phyloP scores from a whole-genome alignment of 805 yeast genomes.

The Komagataella pastoris region DNA sequence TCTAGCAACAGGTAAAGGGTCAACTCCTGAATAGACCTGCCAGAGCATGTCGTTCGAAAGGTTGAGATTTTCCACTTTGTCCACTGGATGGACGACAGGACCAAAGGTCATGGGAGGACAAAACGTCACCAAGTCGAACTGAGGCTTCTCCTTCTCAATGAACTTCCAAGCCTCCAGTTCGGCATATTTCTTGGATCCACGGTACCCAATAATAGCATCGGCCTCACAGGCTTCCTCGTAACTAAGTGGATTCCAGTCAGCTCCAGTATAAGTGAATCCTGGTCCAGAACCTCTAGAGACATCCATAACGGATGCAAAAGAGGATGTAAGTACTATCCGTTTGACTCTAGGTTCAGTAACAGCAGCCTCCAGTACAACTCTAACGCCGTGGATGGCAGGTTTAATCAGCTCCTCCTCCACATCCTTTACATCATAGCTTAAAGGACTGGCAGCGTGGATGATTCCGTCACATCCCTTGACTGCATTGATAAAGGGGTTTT shows the following conservation, averaged over 20 bases:
- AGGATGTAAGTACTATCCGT: conserved; percentile 2
- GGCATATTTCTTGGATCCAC: conserved; percentile 25
- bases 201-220: conserved; percentile 17
- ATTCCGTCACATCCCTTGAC: conserved; percentile 6
- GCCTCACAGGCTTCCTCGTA: conserved; percentile 2
- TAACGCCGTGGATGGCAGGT: conserved; percentile 8
- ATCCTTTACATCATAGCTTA: conserved; percentile 7
- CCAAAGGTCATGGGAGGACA: conserved; percentile 19
- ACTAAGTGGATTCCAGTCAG: conserved; percentile 3
- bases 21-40: conserved; percentile 13
- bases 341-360: not conserved
- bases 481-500: conserved; percentile 4
- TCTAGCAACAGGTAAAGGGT: conserved; percentile 14
- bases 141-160: conserved; percentile 12
- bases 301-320: conserved; percentile 4
- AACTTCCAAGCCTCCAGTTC: conserved; percentile 30
- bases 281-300: conserved; percentile 3
- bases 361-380: conserved; percentile 5
- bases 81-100: conserved; percentile 9
- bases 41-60: conserved; percentile 26
- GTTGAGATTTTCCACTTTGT: conserved; percentile 18
- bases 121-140: conserved; percentile 17
- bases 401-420: conserved; percentile 8
- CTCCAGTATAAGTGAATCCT: conserved; percentile 3
- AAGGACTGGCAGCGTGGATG: conserved; percentile 5